phyloP scores from a whole-genome alignment of 2,329 filamentous ascomycete species.

The Cadophora sp. region DNA sequence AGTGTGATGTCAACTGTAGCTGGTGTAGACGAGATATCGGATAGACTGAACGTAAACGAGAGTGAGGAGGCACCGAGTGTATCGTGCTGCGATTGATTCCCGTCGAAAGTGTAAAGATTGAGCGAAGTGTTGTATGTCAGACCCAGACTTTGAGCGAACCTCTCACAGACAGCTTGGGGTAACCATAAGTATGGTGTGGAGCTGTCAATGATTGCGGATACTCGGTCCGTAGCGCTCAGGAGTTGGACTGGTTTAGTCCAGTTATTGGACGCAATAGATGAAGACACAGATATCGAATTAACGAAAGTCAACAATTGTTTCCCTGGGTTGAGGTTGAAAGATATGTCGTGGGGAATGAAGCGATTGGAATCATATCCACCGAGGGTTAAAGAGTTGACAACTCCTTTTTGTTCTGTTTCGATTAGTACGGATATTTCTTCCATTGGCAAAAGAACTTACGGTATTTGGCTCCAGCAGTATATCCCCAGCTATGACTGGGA shows the following conservation, averaged over 20 bases:
- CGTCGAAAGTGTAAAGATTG: constrained; percentile 68
- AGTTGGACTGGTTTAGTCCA: constrained; percentile 55
- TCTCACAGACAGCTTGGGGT: constrained; percentile 64
- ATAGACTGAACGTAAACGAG: constrained; percentile 64
- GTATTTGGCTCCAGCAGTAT: constrained; percentile 78
- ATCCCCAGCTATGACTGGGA: constrained; percentile 77
- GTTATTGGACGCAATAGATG: constrained; percentile 52
- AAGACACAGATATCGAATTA: constrained; percentile 38
- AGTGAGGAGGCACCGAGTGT: constrained; percentile 54
- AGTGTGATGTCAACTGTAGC: constrained; percentile 53
- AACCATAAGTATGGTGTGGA: constrained; percentile 70
- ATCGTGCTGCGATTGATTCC: constrained; percentile 58
- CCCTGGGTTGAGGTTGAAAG: constrained; percentile 62
- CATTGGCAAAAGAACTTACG: constrained; percentile 52
- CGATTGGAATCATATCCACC: constrained; percentile 73
- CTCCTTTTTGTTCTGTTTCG: constrained; percentile 49
- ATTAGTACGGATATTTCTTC: neutral
- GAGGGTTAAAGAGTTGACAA: constrained; percentile 66
- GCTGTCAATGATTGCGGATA: constrained; percentile 59
- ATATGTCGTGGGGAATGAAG: constrained; percentile 64
- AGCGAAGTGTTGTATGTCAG: constrained; percentile 69
- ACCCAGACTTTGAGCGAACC: constrained; percentile 68
- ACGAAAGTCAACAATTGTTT: constrained; percentile 50
- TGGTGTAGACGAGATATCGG: constrained; percentile 49
- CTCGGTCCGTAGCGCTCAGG: constrained; percentile 33